Evolutionary conservation across 495 filamentous ascomycete species (phyloP).

Genomic region (Daldinia concentrica): DNA sequence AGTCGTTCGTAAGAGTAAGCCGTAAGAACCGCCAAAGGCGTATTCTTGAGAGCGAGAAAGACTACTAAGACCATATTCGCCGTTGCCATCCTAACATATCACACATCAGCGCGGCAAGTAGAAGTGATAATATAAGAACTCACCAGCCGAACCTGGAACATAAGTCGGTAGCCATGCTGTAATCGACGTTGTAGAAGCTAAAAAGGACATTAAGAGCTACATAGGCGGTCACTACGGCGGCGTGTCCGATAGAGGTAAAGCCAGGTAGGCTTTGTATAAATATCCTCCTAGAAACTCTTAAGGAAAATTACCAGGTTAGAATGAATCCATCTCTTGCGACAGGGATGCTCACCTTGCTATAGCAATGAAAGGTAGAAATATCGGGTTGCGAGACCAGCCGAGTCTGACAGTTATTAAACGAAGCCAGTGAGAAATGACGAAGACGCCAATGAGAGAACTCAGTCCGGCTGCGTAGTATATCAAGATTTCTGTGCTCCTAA

Average conservation of each 20-base stretch:
- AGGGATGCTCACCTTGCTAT: conserved; percentile 32
- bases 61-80: conserved; percentile 64
- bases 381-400: conserved; percentile 27
- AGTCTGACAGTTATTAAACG: conserved; percentile 37
- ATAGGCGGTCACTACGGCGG: conserved; percentile 57
- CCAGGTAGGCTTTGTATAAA: conserved; percentile 57
- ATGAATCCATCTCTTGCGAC: background rate
- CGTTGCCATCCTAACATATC: conserved; percentile 59
- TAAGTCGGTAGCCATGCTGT: conserved; percentile 43
- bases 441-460: conserved; percentile 59
- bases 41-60: conserved; percentile 69
- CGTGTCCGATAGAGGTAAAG: conserved; percentile 62
- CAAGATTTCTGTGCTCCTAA: conserved; percentile 47
- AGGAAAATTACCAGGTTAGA: conserved; percentile 17
- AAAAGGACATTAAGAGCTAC: conserved; percentile 62
- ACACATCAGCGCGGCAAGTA: conserved; percentile 11
- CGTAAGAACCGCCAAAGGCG: conserved; percentile 64
- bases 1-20: conserved; percentile 69
- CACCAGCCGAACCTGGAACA: conserved; percentile 62
- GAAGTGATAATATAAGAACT: conserved; percentile 28
- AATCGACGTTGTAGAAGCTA: conserved; percentile 57
- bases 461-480: conserved; percentile 58
- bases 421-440: conserved; percentile 60
- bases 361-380: conserved; percentile 30
- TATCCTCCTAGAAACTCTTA: conserved; percentile 50